A percentile compares a stretch with the other conserved stretches of the same genome.
Evolutionary conservation across 495 filamentous ascomycete genomes (phyloP).

Genomic region (Schizothecium vesticola): DNA sequence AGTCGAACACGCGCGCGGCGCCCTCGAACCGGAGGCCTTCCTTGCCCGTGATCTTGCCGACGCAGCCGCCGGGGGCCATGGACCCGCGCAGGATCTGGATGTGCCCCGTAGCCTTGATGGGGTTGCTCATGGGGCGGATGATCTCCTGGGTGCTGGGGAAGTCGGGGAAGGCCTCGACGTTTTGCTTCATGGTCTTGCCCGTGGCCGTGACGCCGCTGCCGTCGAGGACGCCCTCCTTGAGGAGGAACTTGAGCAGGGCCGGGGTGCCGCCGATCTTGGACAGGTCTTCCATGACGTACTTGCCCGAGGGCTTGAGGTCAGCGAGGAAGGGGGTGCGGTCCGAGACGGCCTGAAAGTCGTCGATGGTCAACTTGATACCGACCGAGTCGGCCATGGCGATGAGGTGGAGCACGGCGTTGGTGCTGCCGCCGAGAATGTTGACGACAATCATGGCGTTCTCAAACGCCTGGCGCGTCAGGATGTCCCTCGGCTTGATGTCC

Average conservation of each 20-base stretch:
- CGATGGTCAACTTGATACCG: conserved; percentile 88
- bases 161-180: conserved; percentile 68
- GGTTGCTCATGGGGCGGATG: conserved; percentile 85
- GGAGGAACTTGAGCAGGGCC: conserved; percentile 81
- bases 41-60: conserved; percentile 98
- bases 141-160: conserved; percentile 84
- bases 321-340: conserved; percentile 90
- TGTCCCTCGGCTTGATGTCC: conserved; percentile 84
- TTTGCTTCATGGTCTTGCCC: conserved; percentile 87
- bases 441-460: conserved; percentile 96
- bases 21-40: conserved; percentile 87
- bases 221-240: conserved; percentile 84
- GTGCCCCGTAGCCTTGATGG: conserved; percentile 90
- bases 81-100: conserved; percentile 94
- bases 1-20: conserved; percentile 81
- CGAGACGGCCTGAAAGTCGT: conserved; percentile 94
- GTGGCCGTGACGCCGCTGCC: conserved; percentile 89
- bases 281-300: conserved; percentile 93
- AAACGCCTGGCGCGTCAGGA: conserved; percentile 85
- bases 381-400: conserved; percentile 95
- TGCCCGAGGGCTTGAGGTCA: conserved; percentile 94
- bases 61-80: conserved; percentile 83
- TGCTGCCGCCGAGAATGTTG: conserved; percentile 92
- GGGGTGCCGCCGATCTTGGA: conserved; percentile 89
- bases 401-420: conserved; percentile 93